Evolutionary conservation across 2,329 filamentous ascomycete species (phyloP), one percentile per base, ranked within the genome.

Genomic region (Delphinella strobiligena): DNA sequence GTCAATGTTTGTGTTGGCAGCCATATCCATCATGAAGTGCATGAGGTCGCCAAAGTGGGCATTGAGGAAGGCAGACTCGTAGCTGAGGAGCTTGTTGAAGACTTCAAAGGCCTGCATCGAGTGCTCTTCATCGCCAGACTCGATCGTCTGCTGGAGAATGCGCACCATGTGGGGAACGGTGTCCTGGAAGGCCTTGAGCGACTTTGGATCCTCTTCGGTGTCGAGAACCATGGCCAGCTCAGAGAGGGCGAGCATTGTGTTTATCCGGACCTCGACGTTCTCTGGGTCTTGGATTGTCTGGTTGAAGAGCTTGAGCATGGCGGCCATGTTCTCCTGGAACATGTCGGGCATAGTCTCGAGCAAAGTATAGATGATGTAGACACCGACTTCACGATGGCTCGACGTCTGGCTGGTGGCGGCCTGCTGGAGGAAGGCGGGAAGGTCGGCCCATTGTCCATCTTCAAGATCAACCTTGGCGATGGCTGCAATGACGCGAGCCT

Each of bases 91-190:
- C 37, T 85, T 91, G 68, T 96, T 91, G 74, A 96, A 94, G 49
- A 94, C 87, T 59, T 96, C 91, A 52, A 96, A 98, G 18, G 86
- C 78, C 57, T 89, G 80, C 69, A 89, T 85, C 51, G 83, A 80
- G 58, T 82, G 81, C 57, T 94, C 88, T 52, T 95, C 88, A 52
- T 95, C 82, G 17, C 56, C 53, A 42, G 74, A 73, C 52, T 86
- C 75, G 43, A 96, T 82, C 18, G 83, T 77, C 47, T 80, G 74
- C 71, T 94, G 91, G 49, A 96, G 72, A 9, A 95, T 85, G 47
- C 78, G 75, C 44, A 96, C 89, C 81, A 96, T 91, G 53, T 76
- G 67, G 9, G 91, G 89, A 44, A 96, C 73, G 41, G 91, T 76
- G 48, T 74, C 70, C 61, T 93, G 84, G 58, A 96, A 82, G 36